Evolutionary conservation across 2,329 filamentous ascomycete genomes (phyloP), one percentile per base, ranked within the genome.

Genomic region (Cercospora zeina): DNA sequence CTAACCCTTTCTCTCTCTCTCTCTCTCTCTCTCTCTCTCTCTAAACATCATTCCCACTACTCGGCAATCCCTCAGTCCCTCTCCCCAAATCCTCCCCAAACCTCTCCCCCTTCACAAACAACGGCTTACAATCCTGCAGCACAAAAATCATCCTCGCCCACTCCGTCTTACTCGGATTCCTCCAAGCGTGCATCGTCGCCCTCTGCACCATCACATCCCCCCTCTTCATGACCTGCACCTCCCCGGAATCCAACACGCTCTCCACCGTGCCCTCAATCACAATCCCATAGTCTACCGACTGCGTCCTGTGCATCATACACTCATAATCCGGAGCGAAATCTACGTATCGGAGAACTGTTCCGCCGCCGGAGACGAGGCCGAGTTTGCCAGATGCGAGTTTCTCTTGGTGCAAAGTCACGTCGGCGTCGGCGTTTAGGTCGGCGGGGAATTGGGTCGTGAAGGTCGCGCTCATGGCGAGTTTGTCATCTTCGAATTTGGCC

Each of bases 371-470:
- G 11, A 80, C 78, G 2, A 86, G 75, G 1, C 83, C 83, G 0
- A 83, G 81, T 1, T 80, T 76, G 21, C 73, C 71, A 13, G 65
- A 66, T 3, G 68, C 66, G 42, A 83, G 73, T 64, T 79, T 79
- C 37, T 69, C 65, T 31, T 77, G 71, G 71, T 85, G 83, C 8
- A 75, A 73, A 8, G 71, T 66, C 21, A 85, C 74, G 68, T 86
- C 83, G 59, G 74, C 68, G 62, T 82, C 77, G 24, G 73, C 67
- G 67, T 77, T 76, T 59, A 85, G 74, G 54, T 79, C 70, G 31
- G 80, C 77, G 0, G 83, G 82, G 57, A 80, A 80, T 56, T 76
- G 75, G 11, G 83, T 81, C 3, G 81, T 80, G 74, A 83, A 85
- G 62, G 77, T 78, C 30, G 84, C 79, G 16, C 75, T 75, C 71